Evolutionary conservation across 345 rosid genomes (phyloP).

Genomic region (Populus pruinosa): DNA sequence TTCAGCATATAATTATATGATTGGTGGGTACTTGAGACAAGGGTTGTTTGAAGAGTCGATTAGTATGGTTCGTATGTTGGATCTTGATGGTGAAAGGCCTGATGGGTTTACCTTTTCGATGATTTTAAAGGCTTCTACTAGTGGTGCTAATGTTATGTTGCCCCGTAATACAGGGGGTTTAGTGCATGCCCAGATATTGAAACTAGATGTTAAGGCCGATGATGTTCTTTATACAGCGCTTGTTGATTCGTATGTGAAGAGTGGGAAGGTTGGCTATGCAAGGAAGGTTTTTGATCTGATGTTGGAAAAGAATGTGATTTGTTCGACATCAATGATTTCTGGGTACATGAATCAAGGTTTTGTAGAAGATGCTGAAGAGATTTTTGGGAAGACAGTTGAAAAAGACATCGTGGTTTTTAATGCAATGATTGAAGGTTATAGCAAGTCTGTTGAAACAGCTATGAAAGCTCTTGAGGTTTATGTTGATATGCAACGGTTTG

Average conservation of each 20-base stretch:
- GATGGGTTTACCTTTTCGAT: constrained; percentile 79
- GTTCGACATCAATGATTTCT: constrained; percentile 88
- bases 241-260: constrained; percentile 75
- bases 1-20: constrained; percentile 73
- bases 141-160: constrained; percentile 19
- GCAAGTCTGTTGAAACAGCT: constrained; percentile 55
- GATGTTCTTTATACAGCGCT: constrained; percentile 74
- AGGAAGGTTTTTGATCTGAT: constrained; percentile 69
- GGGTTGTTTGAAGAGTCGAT: constrained; percentile 41
- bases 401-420: constrained; percentile 84
- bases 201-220: constrained; percentile 51
- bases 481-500: constrained; percentile 56
- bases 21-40: constrained; percentile 60
- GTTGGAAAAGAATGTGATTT: constrained; percentile 57
- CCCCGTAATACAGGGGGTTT: constrained; percentile 41
- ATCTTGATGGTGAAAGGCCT: constrained; percentile 50
- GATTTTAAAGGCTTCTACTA: constrained; percentile 73
- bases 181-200: constrained; percentile 60
- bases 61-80: constrained; percentile 44
- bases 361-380: constrained; percentile 58
- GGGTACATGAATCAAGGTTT: constrained; percentile 74
- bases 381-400: constrained; percentile 43
- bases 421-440: constrained; percentile 93
- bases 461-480: constrained; percentile 51
- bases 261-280: constrained; percentile 51